Conservation (phyloP, 441 rosid genomes). For the Aquilaria agallochum region DNA sequence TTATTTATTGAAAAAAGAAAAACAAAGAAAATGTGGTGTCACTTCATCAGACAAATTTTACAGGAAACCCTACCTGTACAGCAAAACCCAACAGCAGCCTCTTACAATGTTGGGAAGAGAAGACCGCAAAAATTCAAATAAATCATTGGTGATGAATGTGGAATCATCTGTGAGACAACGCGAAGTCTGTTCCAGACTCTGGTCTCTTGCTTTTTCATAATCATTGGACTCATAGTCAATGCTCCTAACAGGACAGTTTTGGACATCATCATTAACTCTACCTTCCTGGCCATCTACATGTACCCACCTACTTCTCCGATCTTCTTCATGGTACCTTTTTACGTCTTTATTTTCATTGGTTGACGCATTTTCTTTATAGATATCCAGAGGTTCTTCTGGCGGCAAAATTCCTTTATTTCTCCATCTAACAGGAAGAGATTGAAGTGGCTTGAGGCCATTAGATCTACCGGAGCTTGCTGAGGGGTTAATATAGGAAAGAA, state of each 20-base stretch:
- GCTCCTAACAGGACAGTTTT: conserved; percentile 27
- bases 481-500: conserved; percentile 45
- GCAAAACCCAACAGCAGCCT: conserved; percentile 83
- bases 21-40: conserved; percentile 5
- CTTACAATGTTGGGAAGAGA: conserved; percentile 85
- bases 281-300: conserved; percentile 15
- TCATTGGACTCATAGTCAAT: conserved; percentile 40
- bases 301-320: conserved; percentile 12
- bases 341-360: conserved; percentile 19
- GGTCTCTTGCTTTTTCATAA: conserved; percentile 41
- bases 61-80: conserved; percentile 65
- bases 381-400: conserved; percentile 19
- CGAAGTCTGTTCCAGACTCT: conserved; percentile 34
- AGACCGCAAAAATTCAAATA: conserved; percentile 69
- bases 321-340: conserved; percentile 16
- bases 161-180: conserved; percentile 53
- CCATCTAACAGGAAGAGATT: conserved; percentile 32
- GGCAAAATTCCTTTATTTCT: conserved; percentile 28
- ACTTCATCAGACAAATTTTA: conserved; percentile 11
- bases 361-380: conserved; percentile 24
- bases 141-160: conserved; percentile 54
- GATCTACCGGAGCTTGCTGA: conserved; percentile 32
- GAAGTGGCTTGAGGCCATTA: conserved; percentile 26
- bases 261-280: conserved; percentile 13
- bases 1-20: not conserved